Conservation (phyloP, 257 asterid species). For the Penstemon newberryi region DNA sequence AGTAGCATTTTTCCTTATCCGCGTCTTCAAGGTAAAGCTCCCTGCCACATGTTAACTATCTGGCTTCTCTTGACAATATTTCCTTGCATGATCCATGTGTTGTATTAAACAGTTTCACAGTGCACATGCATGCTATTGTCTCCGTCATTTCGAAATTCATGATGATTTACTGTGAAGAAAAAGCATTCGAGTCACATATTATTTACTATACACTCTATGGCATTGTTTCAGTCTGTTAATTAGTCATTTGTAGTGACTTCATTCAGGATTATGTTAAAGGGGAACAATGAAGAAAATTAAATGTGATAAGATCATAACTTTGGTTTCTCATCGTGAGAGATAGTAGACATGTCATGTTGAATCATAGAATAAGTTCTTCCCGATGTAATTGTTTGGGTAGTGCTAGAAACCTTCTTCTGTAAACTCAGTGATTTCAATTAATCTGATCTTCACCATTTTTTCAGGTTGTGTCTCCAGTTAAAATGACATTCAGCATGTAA, state of each 20-base stretch:
- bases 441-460: slow-evolving; percentile 16
- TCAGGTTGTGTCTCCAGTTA: slow-evolving; percentile 85
- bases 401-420: not conserved
- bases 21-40: slow-evolving; percentile 64
- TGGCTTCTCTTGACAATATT: slow-evolving; percentile 2
- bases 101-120: not conserved
- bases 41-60: slow-evolving; percentile 11
- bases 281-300: not conserved
- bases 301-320: not conserved
- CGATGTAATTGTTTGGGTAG: not conserved
- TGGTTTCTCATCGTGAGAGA: not conserved
- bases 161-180: slow-evolving; percentile 4
- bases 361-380: not conserved
- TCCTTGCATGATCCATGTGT: slow-evolving; percentile 4
- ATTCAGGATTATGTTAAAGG: slow-evolving; percentile 1
- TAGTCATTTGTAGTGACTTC: not conserved
- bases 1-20: slow-evolving; percentile 76
- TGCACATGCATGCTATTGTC: not conserved
- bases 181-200: not conserved
- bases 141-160: not conserved
- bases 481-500: slow-evolving; percentile 82
- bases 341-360: not conserved
- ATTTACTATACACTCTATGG: not conserved
- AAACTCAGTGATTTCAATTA: not conserved
- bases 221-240: slow-evolving; percentile 7